phyloP scores from a whole-genome alignment of 305 asterid species.

The Caryopteris hybrid region DNA sequence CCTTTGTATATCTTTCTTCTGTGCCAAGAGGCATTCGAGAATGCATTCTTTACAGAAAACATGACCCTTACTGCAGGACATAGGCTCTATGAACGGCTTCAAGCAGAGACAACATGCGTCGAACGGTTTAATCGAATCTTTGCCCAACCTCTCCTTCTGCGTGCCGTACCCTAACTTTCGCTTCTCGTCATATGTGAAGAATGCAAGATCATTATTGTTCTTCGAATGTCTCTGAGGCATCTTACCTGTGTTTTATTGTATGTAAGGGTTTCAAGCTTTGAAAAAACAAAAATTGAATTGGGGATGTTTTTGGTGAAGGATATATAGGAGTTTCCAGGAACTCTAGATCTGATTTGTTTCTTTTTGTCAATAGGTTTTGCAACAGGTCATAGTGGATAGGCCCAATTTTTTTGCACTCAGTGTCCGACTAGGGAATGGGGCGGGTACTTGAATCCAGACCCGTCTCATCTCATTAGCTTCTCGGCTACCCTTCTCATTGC shows the following conservation, averaged over 20 bases:
- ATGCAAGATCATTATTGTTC: slow-evolving; percentile 92
- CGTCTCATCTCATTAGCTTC: too few relatives aligned
- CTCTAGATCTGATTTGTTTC: background rate
- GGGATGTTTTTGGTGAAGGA: background rate
- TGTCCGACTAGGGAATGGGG: too few relatives aligned
- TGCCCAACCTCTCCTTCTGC: slow-evolving; percentile 85
- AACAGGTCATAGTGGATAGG: too few relatives aligned
- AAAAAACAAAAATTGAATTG: background rate
- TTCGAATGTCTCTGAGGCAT: slow-evolving; percentile 99
- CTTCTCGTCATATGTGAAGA: slow-evolving; percentile 94
- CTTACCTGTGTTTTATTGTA: background rate
- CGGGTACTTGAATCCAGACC: too few relatives aligned
- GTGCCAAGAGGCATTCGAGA: slow-evolving; percentile 75
- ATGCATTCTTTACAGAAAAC: slow-evolving; percentile 86
- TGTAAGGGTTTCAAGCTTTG: background rate
- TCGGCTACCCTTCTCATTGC: too few relatives aligned
- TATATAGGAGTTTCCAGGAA: background rate
- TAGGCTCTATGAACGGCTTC: slow-evolving; percentile 83
- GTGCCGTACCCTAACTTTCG: slow-evolving; percentile 91
- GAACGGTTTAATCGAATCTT: slow-evolving; percentile 84
- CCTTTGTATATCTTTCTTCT: slow-evolving; percentile 88
- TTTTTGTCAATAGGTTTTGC: too few relatives aligned
- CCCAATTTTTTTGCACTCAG: background rate
- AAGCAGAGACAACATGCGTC: slow-evolving; percentile 87
- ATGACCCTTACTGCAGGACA: slow-evolving; percentile 85